Conservation (phyloP, 192 early-diverging fungal genomes). For the Spizellomyces sp. region DNA sequence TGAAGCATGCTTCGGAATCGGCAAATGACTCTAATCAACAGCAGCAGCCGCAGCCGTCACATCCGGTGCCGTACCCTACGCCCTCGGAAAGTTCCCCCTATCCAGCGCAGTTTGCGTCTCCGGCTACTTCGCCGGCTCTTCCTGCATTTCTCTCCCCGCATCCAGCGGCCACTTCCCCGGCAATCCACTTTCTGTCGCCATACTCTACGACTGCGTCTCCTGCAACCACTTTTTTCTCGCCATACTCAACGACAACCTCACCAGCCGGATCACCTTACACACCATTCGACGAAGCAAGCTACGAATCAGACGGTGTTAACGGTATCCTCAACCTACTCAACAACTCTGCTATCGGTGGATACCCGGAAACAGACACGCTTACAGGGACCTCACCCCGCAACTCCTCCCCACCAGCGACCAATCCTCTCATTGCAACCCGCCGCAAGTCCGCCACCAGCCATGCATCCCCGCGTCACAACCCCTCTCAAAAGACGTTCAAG, state of each 20-base stretch:
- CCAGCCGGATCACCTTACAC: neutral
- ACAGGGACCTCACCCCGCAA: too few relatives aligned
- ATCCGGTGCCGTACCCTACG: neutral
- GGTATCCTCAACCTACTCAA: neutral
- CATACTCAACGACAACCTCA: neutral
- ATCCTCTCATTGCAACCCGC: too few relatives aligned
- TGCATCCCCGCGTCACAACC: neutral
- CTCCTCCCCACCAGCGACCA: too few relatives aligned
- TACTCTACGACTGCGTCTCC: slow-evolving; percentile 9
- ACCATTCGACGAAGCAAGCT: neutral
- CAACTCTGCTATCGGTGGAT: neutral
- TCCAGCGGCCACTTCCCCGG: neutral
- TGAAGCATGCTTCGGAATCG: neutral
- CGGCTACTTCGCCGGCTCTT: neutral
- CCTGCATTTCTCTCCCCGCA: neutral
- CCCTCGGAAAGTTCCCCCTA: neutral
- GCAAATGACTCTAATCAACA: neutral
- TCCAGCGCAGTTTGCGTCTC: neutral
- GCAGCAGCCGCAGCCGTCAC: slow-evolving; percentile 6
- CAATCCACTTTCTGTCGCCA: slow-evolving; percentile 8
- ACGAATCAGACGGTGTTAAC: neutral
- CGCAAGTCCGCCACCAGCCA: neutral
- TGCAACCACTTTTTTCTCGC: neutral
- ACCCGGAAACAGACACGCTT: neutral
- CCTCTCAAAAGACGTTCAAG: slow-evolving; percentile 27